Percentiles rank a stretch among this genome's conserved stretches.
These are phyloP conservation scores for Limnanthes douglasii DNA, from an alignment of 345 rosid genomes.

Conservation along the genomic window DNA sequence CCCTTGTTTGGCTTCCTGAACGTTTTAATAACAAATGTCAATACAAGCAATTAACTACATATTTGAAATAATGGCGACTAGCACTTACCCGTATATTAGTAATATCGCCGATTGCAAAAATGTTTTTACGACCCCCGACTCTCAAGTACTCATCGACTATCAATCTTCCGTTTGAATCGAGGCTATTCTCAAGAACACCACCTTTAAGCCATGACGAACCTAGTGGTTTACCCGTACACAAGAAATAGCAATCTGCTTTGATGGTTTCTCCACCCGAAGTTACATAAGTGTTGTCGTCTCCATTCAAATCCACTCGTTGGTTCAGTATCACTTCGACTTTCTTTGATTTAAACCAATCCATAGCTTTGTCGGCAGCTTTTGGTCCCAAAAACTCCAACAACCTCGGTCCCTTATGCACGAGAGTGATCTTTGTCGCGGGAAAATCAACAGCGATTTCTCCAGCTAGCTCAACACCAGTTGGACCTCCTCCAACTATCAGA, in stretches of 20 bases:
- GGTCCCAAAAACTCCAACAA: constrained; percentile 64
- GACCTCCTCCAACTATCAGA: constrained; percentile 93
- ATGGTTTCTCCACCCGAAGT: constrained; percentile 53
- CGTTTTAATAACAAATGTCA: too few relatives aligned
- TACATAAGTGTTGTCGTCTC: constrained; percentile 29
- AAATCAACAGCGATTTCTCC: constrained; percentile 77
- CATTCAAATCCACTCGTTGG: constrained; percentile 45
- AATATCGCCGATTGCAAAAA: constrained; percentile 71
- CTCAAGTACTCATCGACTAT: constrained; percentile 60
- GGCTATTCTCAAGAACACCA: constrained; percentile 27
- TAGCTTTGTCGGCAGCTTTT: constrained; percentile 50
- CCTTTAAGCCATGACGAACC: constrained; percentile 57
- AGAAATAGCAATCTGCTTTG: constrained; percentile 62
- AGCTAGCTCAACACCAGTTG: constrained; percentile 86
- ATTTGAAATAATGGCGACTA: too few relatives aligned
- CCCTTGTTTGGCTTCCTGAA: constrained; percentile 80
- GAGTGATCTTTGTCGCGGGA: constrained; percentile 58
- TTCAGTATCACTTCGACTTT: constrained; percentile 58
- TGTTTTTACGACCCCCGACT: constrained; percentile 29
- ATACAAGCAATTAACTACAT: too few relatives aligned
- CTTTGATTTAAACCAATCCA: constrained; percentile 56
- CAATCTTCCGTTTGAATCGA: constrained; percentile 54
- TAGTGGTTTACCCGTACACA: constrained; percentile 49
- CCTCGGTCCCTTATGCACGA: constrained; percentile 72
- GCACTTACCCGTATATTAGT: constrained; percentile 50